Evolutionary conservation across 352 stramenopile genomes (phyloP).

Genomic region (Peronospora destructor): DNA sequence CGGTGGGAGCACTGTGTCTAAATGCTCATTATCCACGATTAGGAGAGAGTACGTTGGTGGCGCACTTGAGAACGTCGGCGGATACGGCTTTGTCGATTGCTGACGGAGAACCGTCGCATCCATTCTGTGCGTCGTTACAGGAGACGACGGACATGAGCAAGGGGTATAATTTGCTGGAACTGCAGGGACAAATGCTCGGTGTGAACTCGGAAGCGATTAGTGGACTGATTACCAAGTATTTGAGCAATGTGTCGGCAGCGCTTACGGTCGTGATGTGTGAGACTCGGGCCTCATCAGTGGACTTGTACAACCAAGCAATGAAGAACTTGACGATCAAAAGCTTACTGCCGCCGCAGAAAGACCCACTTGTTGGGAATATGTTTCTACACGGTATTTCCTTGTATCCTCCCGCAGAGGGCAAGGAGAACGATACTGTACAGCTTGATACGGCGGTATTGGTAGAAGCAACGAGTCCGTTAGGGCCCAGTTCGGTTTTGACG

Average conservation of each 20-base stretch:
- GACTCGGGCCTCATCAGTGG: constrained; percentile 49
- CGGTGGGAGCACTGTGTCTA: constrained; percentile 61
- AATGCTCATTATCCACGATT: constrained; percentile 48
- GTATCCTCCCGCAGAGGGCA: constrained; percentile 32
- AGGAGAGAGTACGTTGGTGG: constrained; percentile 37
- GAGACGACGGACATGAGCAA: constrained; percentile 24
- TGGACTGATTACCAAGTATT: constrained; percentile 67
- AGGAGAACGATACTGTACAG: constrained; percentile 39
- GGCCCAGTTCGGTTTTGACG: constrained; percentile 45
- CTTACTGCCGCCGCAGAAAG: constrained; percentile 47
- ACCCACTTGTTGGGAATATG: constrained; percentile 52
- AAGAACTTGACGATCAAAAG: constrained; percentile 62
- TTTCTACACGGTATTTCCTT: constrained; percentile 60
- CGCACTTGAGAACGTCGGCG: constrained; percentile 36
- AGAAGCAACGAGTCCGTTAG: constrained; percentile 62
- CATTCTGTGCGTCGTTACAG: constrained; percentile 38
- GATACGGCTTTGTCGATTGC: constrained; percentile 40
- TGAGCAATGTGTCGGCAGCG: constrained; percentile 47
- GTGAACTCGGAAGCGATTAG: constrained; percentile 61
- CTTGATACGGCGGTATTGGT: constrained; percentile 52
- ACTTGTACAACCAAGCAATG: constrained; percentile 70
- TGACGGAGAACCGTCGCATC: constrained; percentile 42
- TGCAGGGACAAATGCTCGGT: constrained; percentile 59
- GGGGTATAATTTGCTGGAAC: constrained; percentile 67
- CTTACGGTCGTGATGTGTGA: constrained; percentile 61